Evolutionary conservation across 78 protist genomes (phyloP).

Genomic region (Dictyostelium purpureum): DNA sequence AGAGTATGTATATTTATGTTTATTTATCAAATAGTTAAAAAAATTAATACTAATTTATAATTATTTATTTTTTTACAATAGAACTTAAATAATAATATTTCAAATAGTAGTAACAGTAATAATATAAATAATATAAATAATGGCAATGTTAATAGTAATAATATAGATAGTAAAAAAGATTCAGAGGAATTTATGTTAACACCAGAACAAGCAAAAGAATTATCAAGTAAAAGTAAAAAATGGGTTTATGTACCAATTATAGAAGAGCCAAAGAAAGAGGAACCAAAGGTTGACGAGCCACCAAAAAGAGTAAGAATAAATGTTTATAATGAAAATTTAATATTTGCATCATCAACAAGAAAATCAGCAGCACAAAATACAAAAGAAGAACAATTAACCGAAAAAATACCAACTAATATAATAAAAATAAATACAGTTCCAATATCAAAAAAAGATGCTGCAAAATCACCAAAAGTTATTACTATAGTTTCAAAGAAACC

Average conservation of each 20-base stretch:
- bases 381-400: not conserved
- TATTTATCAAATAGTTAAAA: too few relatives aligned
- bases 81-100: too few relatives aligned
- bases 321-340: conserved; percentile 27
- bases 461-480: not conserved
- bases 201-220: conserved; percentile 56
- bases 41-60: too few relatives aligned
- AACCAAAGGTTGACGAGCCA: conserved; percentile 36
- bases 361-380: not conserved
- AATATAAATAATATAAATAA: too few relatives aligned
- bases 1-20: too few relatives aligned
- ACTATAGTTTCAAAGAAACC: not conserved
- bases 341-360: not conserved
- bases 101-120: too few relatives aligned
- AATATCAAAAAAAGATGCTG: not conserved
- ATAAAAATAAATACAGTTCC: not conserved
- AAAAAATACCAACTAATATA: not conserved
- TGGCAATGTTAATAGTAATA: too few relatives aligned
- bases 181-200: conserved; percentile 44
- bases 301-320: conserved; percentile 54
- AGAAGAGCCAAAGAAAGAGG: conserved; percentile 20
- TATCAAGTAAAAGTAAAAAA: conserved; percentile 48
- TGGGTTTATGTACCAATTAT: conserved; percentile 61
- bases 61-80: too few relatives aligned
- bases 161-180: not conserved